Percentiles rank a stretch among this genome's conserved stretches.
These are phyloP conservation scores for Xylariales sp. DNA, from an alignment of 2,329 filamentous ascomycete genomes.

Conservation along the genomic window DNA sequence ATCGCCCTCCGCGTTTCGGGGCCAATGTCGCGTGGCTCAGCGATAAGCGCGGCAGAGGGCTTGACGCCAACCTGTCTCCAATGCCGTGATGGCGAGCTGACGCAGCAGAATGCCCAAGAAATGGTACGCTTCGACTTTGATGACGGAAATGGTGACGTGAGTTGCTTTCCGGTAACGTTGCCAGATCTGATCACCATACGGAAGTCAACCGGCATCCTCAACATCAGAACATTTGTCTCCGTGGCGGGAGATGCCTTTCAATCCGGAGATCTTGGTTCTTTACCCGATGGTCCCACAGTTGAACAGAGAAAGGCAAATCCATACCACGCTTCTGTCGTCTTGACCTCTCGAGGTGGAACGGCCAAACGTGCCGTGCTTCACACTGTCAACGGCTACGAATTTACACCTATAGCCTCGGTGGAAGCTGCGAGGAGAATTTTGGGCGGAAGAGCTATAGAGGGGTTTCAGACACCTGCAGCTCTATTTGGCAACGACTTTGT, in stretches of 20 bases:
- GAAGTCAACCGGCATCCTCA: constrained; percentile 10
- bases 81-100: neutral
- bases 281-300: constrained; percentile 13
- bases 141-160: constrained; percentile 12
- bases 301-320: constrained; percentile 11
- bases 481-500: constrained; percentile 13
- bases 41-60: constrained; percentile 9
- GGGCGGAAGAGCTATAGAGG: constrained; percentile 7
- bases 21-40: constrained; percentile 14
- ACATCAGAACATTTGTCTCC: constrained; percentile 13
- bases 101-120: neutral
- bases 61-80: constrained; percentile 4
- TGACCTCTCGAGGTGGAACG: constrained; percentile 7
- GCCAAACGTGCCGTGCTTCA: constrained; percentile 10
- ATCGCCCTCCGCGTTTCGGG: constrained; percentile 14
- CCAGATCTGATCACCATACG: constrained; percentile 16
- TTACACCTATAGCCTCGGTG: constrained; percentile 13
- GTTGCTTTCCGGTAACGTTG: constrained; percentile 13
- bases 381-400: constrained; percentile 17
- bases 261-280: neutral
- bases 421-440: constrained; percentile 12
- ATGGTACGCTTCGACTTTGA: constrained; percentile 13
- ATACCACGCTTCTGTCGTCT: constrained; percentile 13
- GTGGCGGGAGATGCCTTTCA: constrained; percentile 8
- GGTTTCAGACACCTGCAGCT: constrained; percentile 14